phyloP scores from a whole-genome alignment of 2,329 filamentous ascomycete species.

The Aspergillus uvarum region DNA sequence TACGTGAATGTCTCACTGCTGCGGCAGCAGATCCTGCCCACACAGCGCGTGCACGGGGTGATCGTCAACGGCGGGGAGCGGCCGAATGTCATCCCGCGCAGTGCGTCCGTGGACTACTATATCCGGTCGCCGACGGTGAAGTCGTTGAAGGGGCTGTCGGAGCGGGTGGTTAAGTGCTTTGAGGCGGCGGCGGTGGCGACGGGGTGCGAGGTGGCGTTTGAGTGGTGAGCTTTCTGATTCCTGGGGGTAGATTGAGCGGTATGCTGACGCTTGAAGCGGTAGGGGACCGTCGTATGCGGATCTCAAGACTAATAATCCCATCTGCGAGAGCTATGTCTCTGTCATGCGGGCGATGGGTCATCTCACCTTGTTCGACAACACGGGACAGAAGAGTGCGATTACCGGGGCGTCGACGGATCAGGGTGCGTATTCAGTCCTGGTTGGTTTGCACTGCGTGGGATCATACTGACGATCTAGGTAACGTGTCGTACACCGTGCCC shows the following conservation, averaged over 20 bases:
- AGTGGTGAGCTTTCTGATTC: conserved; percentile 20
- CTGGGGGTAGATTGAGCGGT: too few relatives aligned
- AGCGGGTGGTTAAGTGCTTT: conserved; percentile 32
- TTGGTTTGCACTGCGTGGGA: too few relatives aligned
- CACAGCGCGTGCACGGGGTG: conserved; percentile 52
- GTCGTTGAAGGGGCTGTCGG: conserved; percentile 35
- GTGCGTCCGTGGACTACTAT: conserved; percentile 46
- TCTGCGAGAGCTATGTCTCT: conserved; percentile 32
- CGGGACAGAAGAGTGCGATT: conserved; percentile 16
- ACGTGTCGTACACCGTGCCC: conserved; percentile 47
- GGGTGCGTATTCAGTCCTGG: conserved; percentile 21
- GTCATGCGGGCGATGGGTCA: conserved; percentile 32
- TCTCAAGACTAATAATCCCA: conserved; percentile 30
- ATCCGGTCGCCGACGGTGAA: conserved; percentile 43
- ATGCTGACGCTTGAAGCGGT: not conserved
- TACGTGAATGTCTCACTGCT: conserved; percentile 49
- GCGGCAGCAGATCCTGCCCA: conserved; percentile 55
- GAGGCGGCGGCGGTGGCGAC: conserved; percentile 34
- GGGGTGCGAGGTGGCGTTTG: conserved; percentile 31
- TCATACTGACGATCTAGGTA: conserved; percentile 32
- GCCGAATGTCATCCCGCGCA: conserved; percentile 58
- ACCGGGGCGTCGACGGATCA: conserved; percentile 31
- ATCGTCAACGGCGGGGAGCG: conserved; percentile 54
- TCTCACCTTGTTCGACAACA: conserved; percentile 22
- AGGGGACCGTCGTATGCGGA: conserved; percentile 33